Conservation (phyloP, 805 yeast species). For the Candida verbasci region DNA sequence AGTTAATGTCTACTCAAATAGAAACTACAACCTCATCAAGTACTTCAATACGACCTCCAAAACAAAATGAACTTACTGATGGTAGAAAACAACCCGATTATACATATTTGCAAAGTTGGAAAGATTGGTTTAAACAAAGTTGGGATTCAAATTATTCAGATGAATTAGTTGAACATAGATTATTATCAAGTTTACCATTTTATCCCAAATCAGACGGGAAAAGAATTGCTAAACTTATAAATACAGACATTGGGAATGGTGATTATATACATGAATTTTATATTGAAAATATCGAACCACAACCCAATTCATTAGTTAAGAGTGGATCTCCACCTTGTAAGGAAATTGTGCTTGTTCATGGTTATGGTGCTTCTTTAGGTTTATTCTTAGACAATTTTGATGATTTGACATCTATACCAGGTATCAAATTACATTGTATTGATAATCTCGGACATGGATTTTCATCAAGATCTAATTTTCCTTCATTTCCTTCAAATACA, state of each 20-base stretch:
- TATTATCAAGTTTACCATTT: conserved; percentile 57
- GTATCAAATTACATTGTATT: conserved; percentile 58
- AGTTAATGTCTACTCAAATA: too few species aligned
- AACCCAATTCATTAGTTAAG: conserved; percentile 19
- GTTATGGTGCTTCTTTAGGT: conserved; percentile 90
- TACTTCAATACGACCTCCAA: too few species aligned
- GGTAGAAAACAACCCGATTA: conserved; percentile 15
- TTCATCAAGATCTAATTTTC: conserved; percentile 53
- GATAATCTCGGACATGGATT: conserved; percentile 73
- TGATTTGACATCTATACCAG: conserved; percentile 42
- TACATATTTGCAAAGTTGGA: conserved; percentile 15
- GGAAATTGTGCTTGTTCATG: conserved; percentile 79
- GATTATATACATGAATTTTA: conserved; percentile 73
- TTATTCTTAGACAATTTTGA: conserved; percentile 71
- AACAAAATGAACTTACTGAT: conserved; percentile 15
- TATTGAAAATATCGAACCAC: conserved; percentile 43
- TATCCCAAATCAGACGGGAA: conserved; percentile 50
- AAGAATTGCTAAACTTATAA: conserved; percentile 42
- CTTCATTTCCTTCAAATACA: conserved; percentile 24
- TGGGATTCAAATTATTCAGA: conserved; percentile 17
- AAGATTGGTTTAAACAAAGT: conserved; percentile 30
- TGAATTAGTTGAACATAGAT: conserved; percentile 27
- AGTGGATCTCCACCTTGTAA: conserved; percentile 3
- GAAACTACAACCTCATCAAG: too few species aligned
- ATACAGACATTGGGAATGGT: conserved; percentile 53